These are phyloP conservation scores for Carallia brachiata DNA, from an alignment of 345 rosid species.

Conservation along the genomic window DNA sequence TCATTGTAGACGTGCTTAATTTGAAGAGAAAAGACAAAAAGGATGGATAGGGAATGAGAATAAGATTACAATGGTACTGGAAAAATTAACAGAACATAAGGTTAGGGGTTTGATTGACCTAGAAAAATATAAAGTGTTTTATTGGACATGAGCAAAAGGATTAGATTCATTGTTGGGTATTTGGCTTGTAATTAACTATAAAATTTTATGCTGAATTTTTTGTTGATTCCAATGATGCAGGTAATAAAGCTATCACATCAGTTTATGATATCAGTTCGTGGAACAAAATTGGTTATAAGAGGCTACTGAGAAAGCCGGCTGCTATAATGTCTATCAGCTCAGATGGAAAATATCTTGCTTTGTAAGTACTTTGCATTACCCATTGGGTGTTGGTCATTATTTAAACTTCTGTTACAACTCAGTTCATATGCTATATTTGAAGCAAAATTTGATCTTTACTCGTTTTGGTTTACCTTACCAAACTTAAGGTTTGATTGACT, in stretches of 20 bases:
- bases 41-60: no score
- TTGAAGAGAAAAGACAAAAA: no score
- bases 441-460: background rate
- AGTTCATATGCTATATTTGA: background rate
- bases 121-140: no score
- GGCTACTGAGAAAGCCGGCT: conserved; percentile 78
- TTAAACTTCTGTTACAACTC: background rate
- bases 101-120: no score
- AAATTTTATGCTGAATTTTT: conserved; percentile 6
- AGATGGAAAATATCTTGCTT: conserved; percentile 92
- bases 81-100: no score
- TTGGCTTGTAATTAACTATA: background rate
- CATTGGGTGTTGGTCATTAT: background rate
- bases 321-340: conserved; percentile 78
- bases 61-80: no score
- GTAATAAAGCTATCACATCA: conserved; percentile 59
- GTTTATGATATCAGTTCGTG: conserved; percentile 91
- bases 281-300: conserved; percentile 87
- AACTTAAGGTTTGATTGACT: background rate
- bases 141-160: no score
- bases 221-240: conserved; percentile 37
- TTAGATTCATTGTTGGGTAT: no score
- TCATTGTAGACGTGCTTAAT: no score
- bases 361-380: conserved; percentile 44
- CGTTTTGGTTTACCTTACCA: background rate